A percentile compares a stretch with the other conserved stretches of the same genome.
phyloP scores from a whole-genome alignment of 2,329 filamentous ascomycete species.

The Monilinia fructigena region DNA sequence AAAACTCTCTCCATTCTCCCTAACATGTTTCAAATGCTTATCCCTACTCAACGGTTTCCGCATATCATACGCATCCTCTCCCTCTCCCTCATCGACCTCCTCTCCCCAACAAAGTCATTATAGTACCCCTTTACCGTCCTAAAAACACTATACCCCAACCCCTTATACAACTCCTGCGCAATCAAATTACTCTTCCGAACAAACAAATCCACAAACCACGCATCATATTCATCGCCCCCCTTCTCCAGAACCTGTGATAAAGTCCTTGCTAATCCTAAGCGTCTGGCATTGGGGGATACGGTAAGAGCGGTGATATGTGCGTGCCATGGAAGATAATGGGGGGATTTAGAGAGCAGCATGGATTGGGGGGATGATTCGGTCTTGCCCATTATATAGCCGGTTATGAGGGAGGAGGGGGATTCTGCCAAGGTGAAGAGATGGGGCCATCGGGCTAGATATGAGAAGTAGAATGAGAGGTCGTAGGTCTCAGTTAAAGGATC shows the following conservation, averaged over 20 bases:
- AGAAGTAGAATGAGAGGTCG: conserved; percentile 90
- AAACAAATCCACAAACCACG: conserved; percentile 96
- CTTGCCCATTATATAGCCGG: conserved; percentile 98
- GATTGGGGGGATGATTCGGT: conserved; percentile 81
- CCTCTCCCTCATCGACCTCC: conserved; percentile 71
- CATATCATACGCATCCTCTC: conserved; percentile 96
- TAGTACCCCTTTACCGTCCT: conserved; percentile 90
- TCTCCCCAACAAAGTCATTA: conserved; percentile 68
- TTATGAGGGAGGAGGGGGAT: conserved; percentile 80
- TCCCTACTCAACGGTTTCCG: conserved; percentile 86
- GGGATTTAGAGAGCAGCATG: conserved; percentile 69
- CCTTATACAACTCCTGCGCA: conserved; percentile 85
- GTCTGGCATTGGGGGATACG: conserved; percentile 80
- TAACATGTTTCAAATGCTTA: conserved; percentile 69
- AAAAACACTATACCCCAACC: conserved; percentile 89
- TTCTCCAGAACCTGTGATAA: conserved; percentile 78
- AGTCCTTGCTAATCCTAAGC: conserved; percentile 81
- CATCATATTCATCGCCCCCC: conserved; percentile 76
- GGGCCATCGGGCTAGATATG: conserved; percentile 95
- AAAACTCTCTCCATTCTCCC: conserved; percentile 76
- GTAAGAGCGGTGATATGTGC: conserved; percentile 96
- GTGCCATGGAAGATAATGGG: conserved; percentile 98
- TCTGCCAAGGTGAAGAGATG: conserved; percentile 91
- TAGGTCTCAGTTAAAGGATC: conserved; percentile 98
- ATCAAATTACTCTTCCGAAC: conserved; percentile 85